Conservation (phyloP, 1,284 basidiomycete species). For the Thecaphora thlaspeos region DNA sequence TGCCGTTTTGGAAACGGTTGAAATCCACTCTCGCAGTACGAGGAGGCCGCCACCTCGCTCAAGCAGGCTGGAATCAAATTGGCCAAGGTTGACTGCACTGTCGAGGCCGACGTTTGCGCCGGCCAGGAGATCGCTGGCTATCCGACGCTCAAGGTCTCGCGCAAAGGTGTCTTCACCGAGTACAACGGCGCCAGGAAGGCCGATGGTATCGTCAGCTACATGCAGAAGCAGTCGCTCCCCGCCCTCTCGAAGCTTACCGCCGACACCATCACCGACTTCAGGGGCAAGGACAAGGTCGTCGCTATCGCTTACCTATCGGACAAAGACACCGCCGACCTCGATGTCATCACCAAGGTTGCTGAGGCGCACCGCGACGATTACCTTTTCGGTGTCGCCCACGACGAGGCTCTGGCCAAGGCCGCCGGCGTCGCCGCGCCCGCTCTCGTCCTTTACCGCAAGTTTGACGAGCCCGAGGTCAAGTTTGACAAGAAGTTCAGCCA, state of each 20-base stretch:
- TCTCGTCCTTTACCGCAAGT: conserved; percentile 86
- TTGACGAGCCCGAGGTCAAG: conserved; percentile 77
- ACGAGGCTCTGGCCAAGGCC: conserved; percentile 67
- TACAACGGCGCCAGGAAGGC: conserved; percentile 89
- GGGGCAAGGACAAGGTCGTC: conserved; percentile 85
- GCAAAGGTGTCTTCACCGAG: conserved; percentile 70
- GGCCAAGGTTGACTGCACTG: conserved; percentile 71
- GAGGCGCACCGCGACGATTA: conserved; percentile 86
- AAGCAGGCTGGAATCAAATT: conserved; percentile 83
- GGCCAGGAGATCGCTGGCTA: conserved; percentile 82
- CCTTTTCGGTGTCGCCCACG: conserved; percentile 73
- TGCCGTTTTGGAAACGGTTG: too few species aligned
- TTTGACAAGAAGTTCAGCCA: conserved; percentile 60
- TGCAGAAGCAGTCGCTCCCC: conserved; percentile 98
- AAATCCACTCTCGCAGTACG: conserved; percentile 77
- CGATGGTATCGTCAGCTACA: conserved; percentile 95
- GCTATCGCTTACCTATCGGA: conserved; percentile 78
- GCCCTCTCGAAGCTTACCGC: conserved; percentile 79
- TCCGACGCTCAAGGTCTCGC: conserved; percentile 89
- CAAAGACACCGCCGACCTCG: conserved; percentile 64
- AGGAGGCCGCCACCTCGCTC: conserved; percentile 88
- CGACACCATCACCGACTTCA: conserved; percentile 80
- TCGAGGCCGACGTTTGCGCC: conserved; percentile 62
- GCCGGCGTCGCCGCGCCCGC: conserved; percentile 77
- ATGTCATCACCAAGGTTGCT: conserved; percentile 74